Evolutionary conservation across 2,329 filamentous ascomycete species (phyloP), one percentile per base, ranked within the genome.

Genomic region (Coniosporium tulheliwenetii): DNA sequence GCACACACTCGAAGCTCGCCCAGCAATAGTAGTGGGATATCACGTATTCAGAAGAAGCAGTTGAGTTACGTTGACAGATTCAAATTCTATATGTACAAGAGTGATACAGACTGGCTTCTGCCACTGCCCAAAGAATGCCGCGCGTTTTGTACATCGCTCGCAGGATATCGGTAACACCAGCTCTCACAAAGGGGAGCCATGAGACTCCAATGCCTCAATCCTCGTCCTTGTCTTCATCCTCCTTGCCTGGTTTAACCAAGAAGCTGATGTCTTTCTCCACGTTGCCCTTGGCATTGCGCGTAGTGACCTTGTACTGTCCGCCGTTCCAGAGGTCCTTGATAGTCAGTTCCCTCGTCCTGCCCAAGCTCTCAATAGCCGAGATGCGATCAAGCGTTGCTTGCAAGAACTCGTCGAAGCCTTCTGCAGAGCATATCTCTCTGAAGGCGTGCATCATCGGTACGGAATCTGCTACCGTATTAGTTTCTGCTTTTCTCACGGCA

Each of bases 401-500:
- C 12, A 98, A 65, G 56, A 86, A 80, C 47, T 87, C 68, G 16
- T 85, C 77, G 58, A 98, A 98, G 5, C 83, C 83, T 3, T 76
- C 71, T 50, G 80, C 62, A 2, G 66, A 59, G 55, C 86, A 94
- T 10, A 98, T 87, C 52, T 87, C 77, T 43, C 77, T 73, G 61
- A 98, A 93, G 0, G 91, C 91, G 38, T 78, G 77, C 60, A 93
- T 85, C 91, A 98, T 98, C 2, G 91, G 91, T 19, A 98, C 89
- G 1, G 81, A 89, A 58, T 93, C 89, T 41, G 13, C 38, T 16
- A 8, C 10, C 3, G 13, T 13, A 15, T 42, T 32, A 42, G 38
- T 7, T 39, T 38, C 4, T 35, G 39, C 26, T 39, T 4, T 7
- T 26, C 34, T 33, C 16, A 29, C 5, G n/a, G 12, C n/a, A 41